Base-by-base conservation (phyloP, 495 filamentous ascomycete genomes). In the Aspergillus egyptiacus region DNA sequence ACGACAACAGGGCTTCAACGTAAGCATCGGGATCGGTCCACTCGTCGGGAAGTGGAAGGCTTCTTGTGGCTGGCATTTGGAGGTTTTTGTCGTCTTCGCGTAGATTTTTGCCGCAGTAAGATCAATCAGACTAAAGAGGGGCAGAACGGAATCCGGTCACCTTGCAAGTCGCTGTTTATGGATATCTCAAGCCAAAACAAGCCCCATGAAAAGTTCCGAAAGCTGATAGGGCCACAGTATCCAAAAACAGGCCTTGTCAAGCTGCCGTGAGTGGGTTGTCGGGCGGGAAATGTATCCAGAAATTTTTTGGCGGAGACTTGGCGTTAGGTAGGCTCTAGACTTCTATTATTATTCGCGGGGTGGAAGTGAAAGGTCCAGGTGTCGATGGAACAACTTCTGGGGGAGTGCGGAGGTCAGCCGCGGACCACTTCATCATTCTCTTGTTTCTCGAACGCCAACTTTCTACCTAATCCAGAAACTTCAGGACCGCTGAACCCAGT, bases 1-100 rank as follows among this genome's bases (percentile, higher is more conserved):
- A 95, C 39, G 75, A 52, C 15, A 97, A 74, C 8, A 96, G 79
- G 19, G 81, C 84, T 34, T 86, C 74, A 32, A 96, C 79, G 60
- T 95, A 97, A 20, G 75, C 71, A 24, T 95, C 85, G 1, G 75
- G 65, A 54, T 71, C 65, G 25, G 67, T 56, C 67, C 84, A 86
- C 38, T 71, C 73, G 2, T 69, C 64, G 15, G 74, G 60, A 54
- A 82, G 63, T 19, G 87, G 86, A 22, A 90, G 73, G 23, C 76
- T 70, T 14, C 41, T 31, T 24, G 49, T 32, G 19, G 46, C 44
- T 37, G 53, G 34, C 59, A 61, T 61, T 37, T 37, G 49, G 32
- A 15, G 31, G 32, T 47, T 43, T 50, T 42, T 34, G 18, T 44
- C 24, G 30, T 37, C n/a, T 25, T 38, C 24, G 22, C 34, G 46